A percentile compares a stretch with the other conserved stretches of the same genome.
Conservation (phyloP, 2,329 filamentous ascomycete species). For the Talaromyces islandicus region DNA sequence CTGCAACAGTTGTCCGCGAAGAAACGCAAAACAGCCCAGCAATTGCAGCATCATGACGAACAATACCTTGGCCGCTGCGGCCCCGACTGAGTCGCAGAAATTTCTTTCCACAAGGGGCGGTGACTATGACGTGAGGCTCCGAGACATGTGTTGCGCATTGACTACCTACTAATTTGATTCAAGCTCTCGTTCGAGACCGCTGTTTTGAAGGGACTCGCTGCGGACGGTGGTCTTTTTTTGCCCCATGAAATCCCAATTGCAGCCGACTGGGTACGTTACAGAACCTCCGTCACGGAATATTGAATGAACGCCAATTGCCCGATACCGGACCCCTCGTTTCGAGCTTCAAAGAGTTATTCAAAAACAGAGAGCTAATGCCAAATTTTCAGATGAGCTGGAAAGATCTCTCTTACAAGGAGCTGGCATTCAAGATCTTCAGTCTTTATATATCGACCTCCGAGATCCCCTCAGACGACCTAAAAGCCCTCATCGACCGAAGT, state of each 20-base stretch:
- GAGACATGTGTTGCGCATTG: background rate
- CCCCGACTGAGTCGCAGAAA: constrained; percentile 22
- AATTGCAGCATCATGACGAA: background rate
- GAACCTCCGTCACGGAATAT: background rate
- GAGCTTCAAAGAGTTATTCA: background rate
- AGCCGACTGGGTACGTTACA: constrained; percentile 47
- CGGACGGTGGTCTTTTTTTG: constrained; percentile 83
- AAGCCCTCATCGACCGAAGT: constrained; percentile 73
- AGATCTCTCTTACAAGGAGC: constrained; percentile 69
- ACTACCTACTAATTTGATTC: background rate
- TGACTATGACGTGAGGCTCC: constrained; percentile 22
- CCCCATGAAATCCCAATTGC: constrained; percentile 70
- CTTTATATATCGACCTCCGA: constrained; percentile 81
- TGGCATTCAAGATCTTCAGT: constrained; percentile 78
- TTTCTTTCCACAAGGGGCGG: constrained; percentile 28
- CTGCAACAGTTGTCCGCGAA: background rate
- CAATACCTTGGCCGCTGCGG: background rate
- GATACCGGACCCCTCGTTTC: background rate
- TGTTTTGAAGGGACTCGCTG: constrained; percentile 80
- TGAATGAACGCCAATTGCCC: background rate
- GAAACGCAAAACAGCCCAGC: background rate
- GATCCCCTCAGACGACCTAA: constrained; percentile 74
- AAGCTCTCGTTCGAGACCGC: constrained; percentile 79
- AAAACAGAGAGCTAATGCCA: background rate
- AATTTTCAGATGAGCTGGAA: constrained; percentile 56